A percentile compares a stretch with the other conserved stretches of the same genome.
Conservation (phyloP, 75 land plant genomes). For the Cupressus sempervirens region DNA sequence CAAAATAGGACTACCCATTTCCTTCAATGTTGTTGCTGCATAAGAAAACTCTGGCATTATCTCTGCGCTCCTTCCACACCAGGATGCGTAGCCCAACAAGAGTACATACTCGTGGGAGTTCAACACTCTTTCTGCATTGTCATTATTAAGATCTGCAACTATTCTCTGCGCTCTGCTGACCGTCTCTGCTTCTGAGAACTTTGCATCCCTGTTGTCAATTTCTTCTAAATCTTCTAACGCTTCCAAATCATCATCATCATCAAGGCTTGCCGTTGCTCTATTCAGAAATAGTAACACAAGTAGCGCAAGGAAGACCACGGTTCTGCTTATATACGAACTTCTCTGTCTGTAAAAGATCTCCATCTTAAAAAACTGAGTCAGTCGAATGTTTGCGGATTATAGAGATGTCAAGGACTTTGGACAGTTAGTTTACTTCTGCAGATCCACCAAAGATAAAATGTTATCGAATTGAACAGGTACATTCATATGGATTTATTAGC, state of each 20-base stretch:
- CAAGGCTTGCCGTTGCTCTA: neutral
- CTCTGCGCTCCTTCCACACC: conserved; percentile 84
- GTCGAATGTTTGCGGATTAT: neutral
- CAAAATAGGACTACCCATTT: conserved; percentile 39
- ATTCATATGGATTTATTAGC: neutral
- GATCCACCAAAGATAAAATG: neutral
- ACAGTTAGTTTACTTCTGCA: neutral
- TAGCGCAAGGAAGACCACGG: neutral
- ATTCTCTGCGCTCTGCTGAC: conserved; percentile 51
- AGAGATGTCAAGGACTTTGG: neutral
- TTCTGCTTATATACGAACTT: neutral
- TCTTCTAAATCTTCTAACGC: conserved; percentile 56
- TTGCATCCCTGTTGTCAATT: conserved; percentile 32
- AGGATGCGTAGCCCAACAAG: conserved; percentile 84
- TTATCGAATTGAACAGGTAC: neutral
- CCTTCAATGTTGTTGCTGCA: conserved; percentile 55
- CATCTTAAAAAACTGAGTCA: neutral
- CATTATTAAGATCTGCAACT: conserved; percentile 64
- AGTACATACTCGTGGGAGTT: conserved; percentile 61
- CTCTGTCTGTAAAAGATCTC: neutral
- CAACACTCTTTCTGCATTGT: conserved; percentile 47
- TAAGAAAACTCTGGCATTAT: conserved; percentile 86
- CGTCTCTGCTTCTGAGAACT: conserved; percentile 35
- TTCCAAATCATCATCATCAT: conserved; percentile 33
- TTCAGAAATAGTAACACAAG: neutral